Evolutionary conservation across 2,329 filamentous ascomycete genomes (phyloP).

Genomic region (Simplicillium sp.): DNA sequence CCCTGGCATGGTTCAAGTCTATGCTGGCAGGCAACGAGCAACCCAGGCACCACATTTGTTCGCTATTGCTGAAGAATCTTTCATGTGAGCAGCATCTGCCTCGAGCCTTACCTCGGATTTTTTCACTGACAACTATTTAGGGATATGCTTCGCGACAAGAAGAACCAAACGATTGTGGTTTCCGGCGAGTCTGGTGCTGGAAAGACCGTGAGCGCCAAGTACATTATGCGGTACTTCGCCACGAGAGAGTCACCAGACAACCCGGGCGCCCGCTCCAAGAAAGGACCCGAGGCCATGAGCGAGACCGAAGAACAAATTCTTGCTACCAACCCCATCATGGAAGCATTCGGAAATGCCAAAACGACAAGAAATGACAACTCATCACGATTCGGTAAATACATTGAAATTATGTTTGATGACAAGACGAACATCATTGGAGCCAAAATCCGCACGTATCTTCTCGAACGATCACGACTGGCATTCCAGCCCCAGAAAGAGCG

Average conservation of each 20-base stretch:
- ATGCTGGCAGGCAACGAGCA: slow-evolving; percentile 91
- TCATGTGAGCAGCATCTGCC: slow-evolving; percentile 56
- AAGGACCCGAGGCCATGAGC: slow-evolving; percentile 75
- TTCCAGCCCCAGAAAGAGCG: slow-evolving; percentile 96
- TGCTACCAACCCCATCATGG: slow-evolving; percentile 98
- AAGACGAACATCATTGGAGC: slow-evolving; percentile 94
- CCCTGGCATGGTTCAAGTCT: slow-evolving; percentile 98
- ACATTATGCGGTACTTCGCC: slow-evolving; percentile 99
- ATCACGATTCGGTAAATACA: slow-evolving; percentile 97
- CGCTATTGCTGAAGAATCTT: slow-evolving; percentile 96
- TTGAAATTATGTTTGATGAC: slow-evolving; percentile 98
- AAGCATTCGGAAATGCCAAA: slow-evolving; percentile 98
- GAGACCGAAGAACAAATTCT: slow-evolving; percentile 98
- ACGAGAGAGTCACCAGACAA: slow-evolving; percentile 91
- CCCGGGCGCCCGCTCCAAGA: slow-evolving; percentile 65
- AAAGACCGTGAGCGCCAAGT: slow-evolving; percentile 98
- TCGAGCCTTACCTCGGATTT: not conserved
- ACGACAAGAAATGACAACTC: slow-evolving; percentile 99
- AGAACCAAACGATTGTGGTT: slow-evolving; percentile 98
- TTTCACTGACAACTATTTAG: slow-evolving; percentile 40
- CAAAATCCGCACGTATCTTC: slow-evolving; percentile 89
- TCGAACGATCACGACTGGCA: slow-evolving; percentile 90
- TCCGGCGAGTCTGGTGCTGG: slow-evolving; percentile 97
- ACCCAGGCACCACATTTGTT: slow-evolving; percentile 97
- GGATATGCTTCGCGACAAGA: slow-evolving; percentile 92